phyloP scores from a whole-genome alignment of 2,329 filamentous ascomycete genomes.

The Trichoderma atroviride region DNA sequence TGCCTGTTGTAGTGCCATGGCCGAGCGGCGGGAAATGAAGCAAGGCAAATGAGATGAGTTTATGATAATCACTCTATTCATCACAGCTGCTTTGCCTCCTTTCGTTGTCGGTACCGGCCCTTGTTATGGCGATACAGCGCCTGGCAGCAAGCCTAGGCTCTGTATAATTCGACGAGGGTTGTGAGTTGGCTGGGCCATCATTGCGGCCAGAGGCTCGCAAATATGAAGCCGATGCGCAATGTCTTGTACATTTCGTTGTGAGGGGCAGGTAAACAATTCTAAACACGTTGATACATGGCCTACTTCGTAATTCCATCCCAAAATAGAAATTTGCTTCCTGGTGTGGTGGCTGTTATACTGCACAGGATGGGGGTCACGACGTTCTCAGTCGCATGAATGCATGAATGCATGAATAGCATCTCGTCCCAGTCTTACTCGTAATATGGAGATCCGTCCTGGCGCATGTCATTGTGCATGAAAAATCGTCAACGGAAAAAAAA shows the following conservation, averaged over 20 bases:
- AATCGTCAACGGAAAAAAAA: slow-evolving; percentile 6
- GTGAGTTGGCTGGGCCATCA: background rate
- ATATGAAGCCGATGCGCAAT: background rate
- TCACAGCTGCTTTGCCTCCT: background rate
- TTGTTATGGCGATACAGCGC: background rate
- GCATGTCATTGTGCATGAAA: slow-evolving; percentile 3
- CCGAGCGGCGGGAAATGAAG: background rate
- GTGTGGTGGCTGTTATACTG: background rate
- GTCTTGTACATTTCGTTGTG: background rate
- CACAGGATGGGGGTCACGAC: background rate
- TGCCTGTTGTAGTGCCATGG: slow-evolving; percentile 8
- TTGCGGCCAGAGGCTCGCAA: background rate
- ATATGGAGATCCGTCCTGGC: background rate
- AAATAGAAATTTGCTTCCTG: background rate
- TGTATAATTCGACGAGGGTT: background rate
- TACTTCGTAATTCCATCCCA: background rate
- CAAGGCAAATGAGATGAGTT: background rate
- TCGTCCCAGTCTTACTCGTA: slow-evolving; percentile 9
- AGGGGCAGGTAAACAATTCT: background rate
- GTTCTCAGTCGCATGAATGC: background rate
- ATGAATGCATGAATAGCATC: background rate
- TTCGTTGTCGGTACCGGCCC: background rate
- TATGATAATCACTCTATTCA: background rate
- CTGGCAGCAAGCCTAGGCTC: background rate
- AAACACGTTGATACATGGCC: background rate